These are phyloP conservation scores for Rhizophora mangle DNA, from an alignment of 345 rosid species.

Conservation along the genomic window DNA sequence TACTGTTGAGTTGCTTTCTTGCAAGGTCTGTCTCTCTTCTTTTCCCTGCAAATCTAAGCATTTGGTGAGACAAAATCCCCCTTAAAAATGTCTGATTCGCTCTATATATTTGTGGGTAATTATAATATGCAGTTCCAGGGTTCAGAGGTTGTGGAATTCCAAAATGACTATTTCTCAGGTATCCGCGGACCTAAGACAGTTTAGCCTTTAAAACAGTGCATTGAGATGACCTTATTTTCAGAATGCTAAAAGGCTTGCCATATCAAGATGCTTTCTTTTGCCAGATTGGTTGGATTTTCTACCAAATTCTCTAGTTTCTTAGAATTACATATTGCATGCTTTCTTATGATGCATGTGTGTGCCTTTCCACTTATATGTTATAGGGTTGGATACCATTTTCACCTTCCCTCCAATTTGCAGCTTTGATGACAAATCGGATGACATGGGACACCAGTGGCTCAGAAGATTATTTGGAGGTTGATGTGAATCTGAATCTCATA, in stretches of 20 bases:
- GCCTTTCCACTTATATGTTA: not conserved
- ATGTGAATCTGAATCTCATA: conserved; percentile 56
- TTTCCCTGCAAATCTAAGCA: not conserved
- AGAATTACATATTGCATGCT: not conserved
- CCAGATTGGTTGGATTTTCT: not conserved
- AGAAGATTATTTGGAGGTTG: conserved; percentile 66
- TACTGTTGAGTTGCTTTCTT: conserved; percentile 70
- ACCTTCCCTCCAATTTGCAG: conserved; percentile 36
- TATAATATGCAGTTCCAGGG: conserved; percentile 59
- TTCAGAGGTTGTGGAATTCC: conserved; percentile 60
- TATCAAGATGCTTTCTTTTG: not conserved
- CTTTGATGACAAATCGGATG: conserved; percentile 66
- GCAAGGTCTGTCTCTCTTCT: conserved; percentile 52
- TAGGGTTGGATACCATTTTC: not conserved
- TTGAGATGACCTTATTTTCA: not conserved
- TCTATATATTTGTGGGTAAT: not conserved
- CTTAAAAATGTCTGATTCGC: not conserved
- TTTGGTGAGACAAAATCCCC: not conserved
- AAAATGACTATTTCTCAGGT: conserved; percentile 76
- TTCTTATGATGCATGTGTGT: not conserved
- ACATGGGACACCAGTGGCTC: conserved; percentile 55
- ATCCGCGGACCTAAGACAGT: not conserved
- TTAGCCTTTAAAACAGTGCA: too few relatives aligned
- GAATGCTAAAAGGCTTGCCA: not conserved
- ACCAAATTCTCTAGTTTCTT: not conserved